Base-by-base conservation (phyloP, 2,329 filamentous ascomycete genomes). In the Boeremia lycopersici region DNA sequence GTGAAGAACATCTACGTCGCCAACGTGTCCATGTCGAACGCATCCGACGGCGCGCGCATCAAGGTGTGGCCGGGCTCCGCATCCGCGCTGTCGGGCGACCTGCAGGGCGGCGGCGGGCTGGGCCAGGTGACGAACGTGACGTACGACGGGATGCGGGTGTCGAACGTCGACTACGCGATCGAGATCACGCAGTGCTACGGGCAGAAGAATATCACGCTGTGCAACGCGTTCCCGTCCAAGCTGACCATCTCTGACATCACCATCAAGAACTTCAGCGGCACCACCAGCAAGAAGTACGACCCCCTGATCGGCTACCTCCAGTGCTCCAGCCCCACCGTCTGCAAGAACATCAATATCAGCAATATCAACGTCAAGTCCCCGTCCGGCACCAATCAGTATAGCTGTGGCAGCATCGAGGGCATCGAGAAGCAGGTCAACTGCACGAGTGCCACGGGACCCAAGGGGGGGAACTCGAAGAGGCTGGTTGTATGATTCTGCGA, bases 11-110 rank as follows among this genome's bases (percentile, higher is more conserved):
- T 90, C n/a, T 84, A 86, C 62, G 65, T 75, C 38, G 67, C 72
- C 61, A 74, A 75, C 56, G 61, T 74, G 56, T 65, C 55, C 48
- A 70, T 75, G 74, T 69, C 74, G 63, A 76, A 78, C 53, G 69
- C 67, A 2, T 77, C 82, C 48, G 84, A 89, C 60, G 87, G 85
- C 28, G 88, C 87, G 0, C 84, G 88, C 55, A 89, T 91, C 76
- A 90, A 90, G 73, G 87, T 89, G 50, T 90, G 87, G 88, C 86
- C 87, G 0, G 85, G 85, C 30, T 65, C 80, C 15, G 64, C 79
- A 4, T 80, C 82, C 2, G 80, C 81, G 0, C 74, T 88, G 4
- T 83, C 83, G 15, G 83, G 81, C 15, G 83, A 86, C 50, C 79
- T 88, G 0, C 83, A 86, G 63, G 87, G 87, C 6, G 86, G 87